Evolutionary conservation across 768 basidiomycete genomes (phyloP).

Genomic region (Solioccasus polychromus): DNA sequence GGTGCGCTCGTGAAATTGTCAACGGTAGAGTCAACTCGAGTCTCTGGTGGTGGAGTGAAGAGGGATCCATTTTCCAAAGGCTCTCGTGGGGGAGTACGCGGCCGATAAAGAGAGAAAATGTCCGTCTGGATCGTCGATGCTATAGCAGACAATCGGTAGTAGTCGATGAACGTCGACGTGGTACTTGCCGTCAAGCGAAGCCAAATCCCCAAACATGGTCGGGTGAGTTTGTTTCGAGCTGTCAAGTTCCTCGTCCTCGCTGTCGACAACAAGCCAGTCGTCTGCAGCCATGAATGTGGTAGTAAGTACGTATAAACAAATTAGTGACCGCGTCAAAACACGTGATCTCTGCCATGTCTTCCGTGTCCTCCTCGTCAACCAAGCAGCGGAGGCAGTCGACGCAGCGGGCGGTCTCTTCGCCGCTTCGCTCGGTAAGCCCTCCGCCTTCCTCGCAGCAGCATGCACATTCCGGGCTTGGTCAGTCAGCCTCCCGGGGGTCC

Average conservation of each 20-base stretch:
- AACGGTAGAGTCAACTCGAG: slow-evolving; percentile 10
- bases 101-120: slow-evolving; percentile 11
- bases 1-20: slow-evolving; percentile 13
- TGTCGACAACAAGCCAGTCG: slow-evolving; percentile 50
- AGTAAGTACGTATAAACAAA: background rate
- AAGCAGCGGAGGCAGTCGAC: slow-evolving; percentile 24
- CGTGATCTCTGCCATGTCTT: slow-evolving; percentile 24
- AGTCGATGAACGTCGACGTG: background rate
- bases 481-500: slow-evolving; percentile 23
- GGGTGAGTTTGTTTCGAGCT: background rate
- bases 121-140: slow-evolving; percentile 22
- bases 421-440: slow-evolving; percentile 43
- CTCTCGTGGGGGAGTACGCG: slow-evolving; percentile 13
- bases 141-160: background rate
- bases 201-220: background rate
- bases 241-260: slow-evolving; percentile 36
- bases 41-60: slow-evolving; percentile 24
- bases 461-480: slow-evolving; percentile 14
- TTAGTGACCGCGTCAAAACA: slow-evolving; percentile 7
- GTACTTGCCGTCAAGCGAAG: slow-evolving; percentile 10
- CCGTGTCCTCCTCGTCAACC: slow-evolving; percentile 9
- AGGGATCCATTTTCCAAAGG: slow-evolving; percentile 17
- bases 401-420: slow-evolving; percentile 41
- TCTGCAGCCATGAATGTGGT: slow-evolving; percentile 17
- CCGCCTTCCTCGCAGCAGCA: slow-evolving; percentile 19